Conservation (phyloP, 139 green algal species). For the Astrephomene gubernaculifera region DNA sequence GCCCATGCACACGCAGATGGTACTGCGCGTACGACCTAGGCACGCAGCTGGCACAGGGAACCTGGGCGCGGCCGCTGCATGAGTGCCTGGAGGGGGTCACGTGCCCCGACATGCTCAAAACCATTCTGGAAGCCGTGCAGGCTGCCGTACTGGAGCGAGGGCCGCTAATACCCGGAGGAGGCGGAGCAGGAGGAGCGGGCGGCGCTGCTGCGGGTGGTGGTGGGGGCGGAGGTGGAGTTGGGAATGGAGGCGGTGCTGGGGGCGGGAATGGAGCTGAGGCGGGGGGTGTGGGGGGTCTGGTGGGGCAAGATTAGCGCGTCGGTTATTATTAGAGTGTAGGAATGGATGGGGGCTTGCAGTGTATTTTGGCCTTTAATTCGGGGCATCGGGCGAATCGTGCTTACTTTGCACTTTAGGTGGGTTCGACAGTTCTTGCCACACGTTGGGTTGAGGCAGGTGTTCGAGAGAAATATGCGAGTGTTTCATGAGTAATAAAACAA, state of each 20-base stretch:
- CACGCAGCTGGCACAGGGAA: slow-evolving; percentile 29
- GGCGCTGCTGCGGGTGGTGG: background rate
- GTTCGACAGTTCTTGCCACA: too few species aligned
- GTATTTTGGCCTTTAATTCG: too few species aligned
- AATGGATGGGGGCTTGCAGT: too few species aligned
- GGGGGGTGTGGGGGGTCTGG: background rate
- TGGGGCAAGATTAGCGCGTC: background rate
- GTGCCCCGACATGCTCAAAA: slow-evolving; percentile 41
- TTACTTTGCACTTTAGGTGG: too few species aligned
- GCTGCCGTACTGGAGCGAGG: background rate
- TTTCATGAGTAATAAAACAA: too few species aligned
- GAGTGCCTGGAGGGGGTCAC: slow-evolving; percentile 31
- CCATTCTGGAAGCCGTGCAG: slow-evolving; percentile 28
- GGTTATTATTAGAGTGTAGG: too few species aligned
- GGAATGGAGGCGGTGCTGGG: background rate
- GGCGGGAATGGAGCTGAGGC: too few species aligned
- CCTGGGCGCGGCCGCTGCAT: slow-evolving; percentile 4
- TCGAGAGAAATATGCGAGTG: too few species aligned
- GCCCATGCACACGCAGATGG: too few species aligned
- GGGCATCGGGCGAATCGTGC: too few species aligned
- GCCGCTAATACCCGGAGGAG: background rate
- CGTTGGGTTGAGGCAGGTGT: too few species aligned
- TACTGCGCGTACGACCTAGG: slow-evolving; percentile 42
- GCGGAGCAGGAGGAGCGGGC: background rate
- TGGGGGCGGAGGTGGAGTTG: background rate